These are phyloP conservation scores for Rhizopogon vulgaris DNA, from an alignment of 768 basidiomycete genomes.

Conservation along the genomic window DNA sequence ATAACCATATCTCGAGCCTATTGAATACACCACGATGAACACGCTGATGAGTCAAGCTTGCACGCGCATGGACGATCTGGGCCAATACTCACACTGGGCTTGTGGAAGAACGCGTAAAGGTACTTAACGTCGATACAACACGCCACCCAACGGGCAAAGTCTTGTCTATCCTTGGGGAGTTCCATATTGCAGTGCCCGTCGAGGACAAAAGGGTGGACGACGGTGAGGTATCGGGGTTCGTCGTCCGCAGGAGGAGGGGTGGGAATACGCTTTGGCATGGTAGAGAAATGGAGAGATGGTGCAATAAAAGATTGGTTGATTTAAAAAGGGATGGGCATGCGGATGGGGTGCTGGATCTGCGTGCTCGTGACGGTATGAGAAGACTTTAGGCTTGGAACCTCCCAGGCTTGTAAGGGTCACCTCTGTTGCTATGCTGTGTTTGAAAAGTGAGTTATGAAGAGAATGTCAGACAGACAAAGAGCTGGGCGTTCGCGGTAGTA, in stretches of 20 bases:
- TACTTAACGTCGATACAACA: constrained; percentile 29
- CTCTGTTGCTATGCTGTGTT: background rate
- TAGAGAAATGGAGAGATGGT: constrained; percentile 1
- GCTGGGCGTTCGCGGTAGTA: background rate
- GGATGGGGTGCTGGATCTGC: background rate
- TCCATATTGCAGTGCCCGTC: constrained; percentile 35
- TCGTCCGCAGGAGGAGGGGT: constrained; percentile 40
- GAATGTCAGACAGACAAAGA: background rate
- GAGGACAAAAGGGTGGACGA: constrained; percentile 38
- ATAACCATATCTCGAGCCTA: constrained; percentile 42
- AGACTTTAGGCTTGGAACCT: background rate
- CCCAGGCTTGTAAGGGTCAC: background rate
- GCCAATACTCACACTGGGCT: constrained; percentile 33
- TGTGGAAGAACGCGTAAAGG: constrained; percentile 37
- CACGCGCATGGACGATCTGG: background rate
- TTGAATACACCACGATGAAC: background rate
- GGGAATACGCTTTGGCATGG: constrained; percentile 36
- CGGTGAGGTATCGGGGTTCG: constrained; percentile 39
- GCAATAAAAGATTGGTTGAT: background rate
- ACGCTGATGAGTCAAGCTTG: background rate
- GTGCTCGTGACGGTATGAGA: background rate
- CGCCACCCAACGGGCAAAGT: constrained; percentile 39
- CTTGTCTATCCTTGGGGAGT: constrained; percentile 27
- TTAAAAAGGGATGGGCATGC: background rate
- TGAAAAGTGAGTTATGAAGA: background rate